Evolutionary conservation across 306 rosid genomes (phyloP), one percentile per base, ranked within the genome.

Genomic region (Rubus idaeus): DNA sequence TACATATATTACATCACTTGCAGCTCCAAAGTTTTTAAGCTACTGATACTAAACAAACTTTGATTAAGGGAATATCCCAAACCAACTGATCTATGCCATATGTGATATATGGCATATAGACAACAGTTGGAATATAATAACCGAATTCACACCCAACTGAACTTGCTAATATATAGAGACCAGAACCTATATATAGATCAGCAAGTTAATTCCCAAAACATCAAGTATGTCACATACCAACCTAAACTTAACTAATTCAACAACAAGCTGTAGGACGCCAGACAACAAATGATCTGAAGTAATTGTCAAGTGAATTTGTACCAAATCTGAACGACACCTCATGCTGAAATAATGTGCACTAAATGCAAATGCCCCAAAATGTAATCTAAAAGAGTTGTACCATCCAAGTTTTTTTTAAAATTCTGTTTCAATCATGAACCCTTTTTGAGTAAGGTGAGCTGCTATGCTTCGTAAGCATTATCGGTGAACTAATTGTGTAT

Each of bases 311-410:
- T 35, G 44, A 42, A 13, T 62, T 44, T 35, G 44, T 14, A 62
- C 68, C 68, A 35, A 62, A 62, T 62, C 68, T 35, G 44, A 42
- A 62, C 67, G 30, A 12, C 68, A 62, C 68, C 44, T 62, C 68
- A 30, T 30, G 35, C 35, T 1, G 35, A 30, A 30, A 30, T 2
- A 62, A 14, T 62, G 45, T 62, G 68, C 67, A 30, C 67, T 61
- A 35, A 12, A 61, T 12, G 44, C 1, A 37, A 62, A 30, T 62
- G 35, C n/a, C 68, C 45, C 10, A 35, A 35, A 62, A 35, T 14
- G 35, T 13, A 62, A 13, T 62, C 44, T 23, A 35, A 35, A 62
- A 62, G 44, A 62, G 68, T 30, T 62, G 20, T 30, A 62, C 68
- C 37, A 62, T 62, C 20, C 44, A 62, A 62, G 45, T 37, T 17